Percentiles rank a stretch among this genome's conserved stretches.
phyloP scores from a whole-genome alignment of 202 grass and related monocot genomes.

The Saccharum hybrid region DNA sequence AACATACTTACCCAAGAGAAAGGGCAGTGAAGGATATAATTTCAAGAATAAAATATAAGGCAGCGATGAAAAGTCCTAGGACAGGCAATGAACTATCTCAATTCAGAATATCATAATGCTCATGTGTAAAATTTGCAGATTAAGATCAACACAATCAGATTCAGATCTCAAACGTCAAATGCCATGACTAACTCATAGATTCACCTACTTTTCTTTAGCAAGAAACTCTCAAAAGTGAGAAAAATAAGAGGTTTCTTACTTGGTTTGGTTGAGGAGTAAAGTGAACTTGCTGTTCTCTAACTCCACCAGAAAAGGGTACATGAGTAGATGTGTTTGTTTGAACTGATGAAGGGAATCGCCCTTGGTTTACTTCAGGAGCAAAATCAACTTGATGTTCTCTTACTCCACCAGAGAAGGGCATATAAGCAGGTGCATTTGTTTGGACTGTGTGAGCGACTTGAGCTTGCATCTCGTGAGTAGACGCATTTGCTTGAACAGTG shows the following conservation, averaged over 20 bases:
- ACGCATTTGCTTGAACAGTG: conserved; percentile 18
- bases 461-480: conserved; percentile 18
- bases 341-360: conserved; percentile 20
- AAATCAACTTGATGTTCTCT: conserved; percentile 47
- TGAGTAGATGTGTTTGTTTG: conserved; percentile 35
- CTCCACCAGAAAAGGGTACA: conserved; percentile 49
- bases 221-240: conserved; percentile 39
- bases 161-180: conserved; percentile 25
- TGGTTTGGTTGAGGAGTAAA: conserved; percentile 62
- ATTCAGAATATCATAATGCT: conserved; percentile 21
- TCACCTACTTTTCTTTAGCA: neutral
- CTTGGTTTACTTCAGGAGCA: conserved; percentile 45
- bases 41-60: conserved; percentile 11
- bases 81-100: conserved; percentile 17
- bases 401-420: conserved; percentile 40
- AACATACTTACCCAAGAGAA: conserved; percentile 23
- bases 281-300: conserved; percentile 54
- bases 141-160: conserved; percentile 15
- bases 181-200: neutral
- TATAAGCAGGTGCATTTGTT: conserved; percentile 40
- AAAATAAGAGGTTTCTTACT: conserved; percentile 39
- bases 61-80: neutral
- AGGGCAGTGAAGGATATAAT: conserved; percentile 19
- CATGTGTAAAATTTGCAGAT: conserved; percentile 11
- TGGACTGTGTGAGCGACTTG: neutral